These are phyloP conservation scores for Margaritispora aquatica DNA, from an alignment of 495 filamentous ascomycete species.

Conservation along the genomic window DNA sequence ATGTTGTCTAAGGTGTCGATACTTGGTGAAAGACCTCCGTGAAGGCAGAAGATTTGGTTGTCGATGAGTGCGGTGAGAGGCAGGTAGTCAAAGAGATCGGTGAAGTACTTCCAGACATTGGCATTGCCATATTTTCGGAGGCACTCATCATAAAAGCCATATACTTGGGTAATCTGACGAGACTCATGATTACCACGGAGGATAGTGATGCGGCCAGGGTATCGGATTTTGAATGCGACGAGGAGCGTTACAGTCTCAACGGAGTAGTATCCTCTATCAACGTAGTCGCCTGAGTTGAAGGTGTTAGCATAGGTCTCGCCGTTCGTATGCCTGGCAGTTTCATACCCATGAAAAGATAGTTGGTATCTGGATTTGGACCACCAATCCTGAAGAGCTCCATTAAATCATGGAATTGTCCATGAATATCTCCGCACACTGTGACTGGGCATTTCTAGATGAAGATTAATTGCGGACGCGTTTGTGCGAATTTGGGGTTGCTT, in stretches of 20 bases:
- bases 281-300: constrained; percentile 69
- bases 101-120: constrained; percentile 99
- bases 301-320: constrained; percentile 5
- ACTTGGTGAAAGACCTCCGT: constrained; percentile 90
- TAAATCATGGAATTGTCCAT: constrained; percentile 89
- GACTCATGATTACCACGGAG: constrained; percentile 97
- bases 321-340: neutral
- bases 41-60: constrained; percentile 99
- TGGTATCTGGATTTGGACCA: constrained; percentile 86
- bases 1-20: constrained; percentile 99
- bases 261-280: constrained; percentile 95
- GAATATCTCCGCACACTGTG: constrained; percentile 90
- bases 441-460: constrained; percentile 81
- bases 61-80: constrained; percentile 97
- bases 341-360: constrained; percentile 90
- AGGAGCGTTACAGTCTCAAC: constrained; percentile 94
- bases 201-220: constrained; percentile 93
- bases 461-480: too few species aligned
- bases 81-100: constrained; percentile 97
- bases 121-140: constrained; percentile 97
- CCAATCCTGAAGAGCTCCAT: constrained; percentile 95
- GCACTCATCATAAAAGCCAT: constrained; percentile 97
- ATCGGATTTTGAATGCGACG: constrained; percentile 92
- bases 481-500: too few species aligned
- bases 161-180: constrained; percentile 94